Base-by-base conservation (phyloP, 768 basidiomycete genomes). In the Russula griseocarnosa region DNA sequence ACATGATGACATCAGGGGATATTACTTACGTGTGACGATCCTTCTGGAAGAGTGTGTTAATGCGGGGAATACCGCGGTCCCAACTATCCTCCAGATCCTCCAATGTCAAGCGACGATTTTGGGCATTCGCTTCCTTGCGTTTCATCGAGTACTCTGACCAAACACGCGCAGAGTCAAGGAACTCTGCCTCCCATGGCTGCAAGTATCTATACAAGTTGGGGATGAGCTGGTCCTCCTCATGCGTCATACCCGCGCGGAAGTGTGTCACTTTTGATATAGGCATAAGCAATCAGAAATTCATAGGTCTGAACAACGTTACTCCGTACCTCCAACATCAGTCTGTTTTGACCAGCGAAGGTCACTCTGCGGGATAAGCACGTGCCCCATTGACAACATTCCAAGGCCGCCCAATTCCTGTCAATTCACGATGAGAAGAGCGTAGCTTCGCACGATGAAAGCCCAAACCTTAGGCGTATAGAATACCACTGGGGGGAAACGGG, bases 81-180 rank as follows among this genome's bases (percentile, higher is more conserved):
- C 96, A 98, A 70, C 90, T 93, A 72, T 99, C 95, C 74, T 98
- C 97, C 30, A 98, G 82, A 80, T 98, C 97, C 74, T 99, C 97
- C 22, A 99, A 80, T 2, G 97, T 99, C 60, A 99, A 81, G 18
- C 97, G 88, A 61, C 96, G 88, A 76, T 98, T 98, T 74, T 97
- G 94, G 1, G 97, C 96, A 67, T 94, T 97, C n/a, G 97, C 97
- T 73, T 99, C 97, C 75, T 98, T 98, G 70, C 97, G 81, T 81
- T 98, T 99, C 94, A 98, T 92, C 0, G 96, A 95, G 74, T 99
- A 99, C 75, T 99, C 97, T 0, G 89, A 92, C 97, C 97, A 99
- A 46, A 99, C 97, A 70, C 97, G 93, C 46, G 95, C 95, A 2
- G 95, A 98, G 72, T 99, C 97, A 64, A 97, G 74, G 79, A 99